These are phyloP conservation scores for Byssothecium circinans DNA, from an alignment of 2,329 filamentous ascomycete genomes.

Conservation along the genomic window DNA sequence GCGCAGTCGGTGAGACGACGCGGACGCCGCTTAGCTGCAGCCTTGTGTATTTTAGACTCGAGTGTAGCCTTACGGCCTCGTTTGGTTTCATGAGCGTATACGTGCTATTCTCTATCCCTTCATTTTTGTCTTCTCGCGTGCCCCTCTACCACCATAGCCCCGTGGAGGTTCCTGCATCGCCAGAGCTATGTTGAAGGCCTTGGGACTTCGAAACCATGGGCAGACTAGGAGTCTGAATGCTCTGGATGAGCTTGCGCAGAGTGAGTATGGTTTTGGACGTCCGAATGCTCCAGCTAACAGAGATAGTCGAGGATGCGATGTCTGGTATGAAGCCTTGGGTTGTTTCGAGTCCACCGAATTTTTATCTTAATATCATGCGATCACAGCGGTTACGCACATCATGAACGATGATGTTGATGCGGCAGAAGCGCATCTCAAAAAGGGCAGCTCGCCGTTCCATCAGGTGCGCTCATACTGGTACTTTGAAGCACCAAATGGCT, in stretches of 20 bases:
- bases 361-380: slow-evolving; percentile 30
- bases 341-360: background rate
- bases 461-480: slow-evolving; percentile 51
- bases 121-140: slow-evolving; percentile 5
- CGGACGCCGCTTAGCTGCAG: background rate
- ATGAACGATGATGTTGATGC: slow-evolving; percentile 89
- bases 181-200: slow-evolving; percentile 1
- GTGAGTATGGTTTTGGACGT: slow-evolving; percentile 34
- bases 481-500: slow-evolving; percentile 10
- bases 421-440: slow-evolving; percentile 72
- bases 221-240: slow-evolving; percentile 60
- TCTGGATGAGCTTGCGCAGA: slow-evolving; percentile 60
- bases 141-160: slow-evolving; percentile 2
- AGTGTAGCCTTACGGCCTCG: slow-evolving; percentile 1
- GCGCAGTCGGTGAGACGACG: background rate
- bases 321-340: slow-evolving; percentile 39
- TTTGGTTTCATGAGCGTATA: slow-evolving; percentile 1
- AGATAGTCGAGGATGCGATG: slow-evolving; percentile 51
- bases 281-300: slow-evolving; percentile 20
- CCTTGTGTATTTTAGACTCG: slow-evolving; percentile 19
- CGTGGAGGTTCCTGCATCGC: slow-evolving; percentile 9
- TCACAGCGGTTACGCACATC: slow-evolving; percentile 66
- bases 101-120: slow-evolving; percentile 4
- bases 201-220: slow-evolving; percentile 20
- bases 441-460: slow-evolving; percentile 84